Conservation (phyloP, 2,329 filamentous ascomycete species). For the Pseudogymnoascus sp. region DNA sequence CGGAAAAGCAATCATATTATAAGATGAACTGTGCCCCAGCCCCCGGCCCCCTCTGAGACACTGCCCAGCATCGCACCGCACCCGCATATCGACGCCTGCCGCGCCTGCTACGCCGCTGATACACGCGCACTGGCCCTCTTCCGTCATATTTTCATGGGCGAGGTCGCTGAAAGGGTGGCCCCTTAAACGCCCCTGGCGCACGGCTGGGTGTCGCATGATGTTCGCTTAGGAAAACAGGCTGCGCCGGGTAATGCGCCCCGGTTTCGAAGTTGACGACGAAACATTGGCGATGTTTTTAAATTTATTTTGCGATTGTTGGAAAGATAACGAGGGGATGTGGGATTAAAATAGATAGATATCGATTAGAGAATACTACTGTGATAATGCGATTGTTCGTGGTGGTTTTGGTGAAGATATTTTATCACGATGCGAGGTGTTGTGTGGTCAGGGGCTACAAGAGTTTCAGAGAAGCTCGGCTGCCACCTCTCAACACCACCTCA, state of each 20-base stretch:
- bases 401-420: neutral
- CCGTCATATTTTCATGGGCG: neutral
- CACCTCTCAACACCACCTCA: neutral
- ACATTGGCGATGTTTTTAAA: neutral
- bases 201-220: neutral
- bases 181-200: constrained; percentile 7
- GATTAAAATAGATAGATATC: neutral
- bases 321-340: too few relatives aligned
- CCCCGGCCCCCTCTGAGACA: neutral
- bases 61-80: neutral
- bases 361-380: neutral
- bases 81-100: constrained; percentile 1
- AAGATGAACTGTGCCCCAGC: neutral
- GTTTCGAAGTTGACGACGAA: constrained; percentile 1
- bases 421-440: neutral
- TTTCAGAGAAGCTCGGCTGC: neutral
- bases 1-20: constrained; percentile 7
- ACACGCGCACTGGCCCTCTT: constrained; percentile 1
- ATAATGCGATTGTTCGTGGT: neutral
- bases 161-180: constrained; percentile 1
- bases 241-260: neutral
- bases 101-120: constrained; percentile 3
- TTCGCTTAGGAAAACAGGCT: neutral
- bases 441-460: neutral
- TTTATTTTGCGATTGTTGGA: neutral